Evolutionary conservation across 2,329 filamentous ascomycete species (phyloP), one percentile per base, ranked within the genome.

Genomic region (Aspergillus viridinutans): DNA sequence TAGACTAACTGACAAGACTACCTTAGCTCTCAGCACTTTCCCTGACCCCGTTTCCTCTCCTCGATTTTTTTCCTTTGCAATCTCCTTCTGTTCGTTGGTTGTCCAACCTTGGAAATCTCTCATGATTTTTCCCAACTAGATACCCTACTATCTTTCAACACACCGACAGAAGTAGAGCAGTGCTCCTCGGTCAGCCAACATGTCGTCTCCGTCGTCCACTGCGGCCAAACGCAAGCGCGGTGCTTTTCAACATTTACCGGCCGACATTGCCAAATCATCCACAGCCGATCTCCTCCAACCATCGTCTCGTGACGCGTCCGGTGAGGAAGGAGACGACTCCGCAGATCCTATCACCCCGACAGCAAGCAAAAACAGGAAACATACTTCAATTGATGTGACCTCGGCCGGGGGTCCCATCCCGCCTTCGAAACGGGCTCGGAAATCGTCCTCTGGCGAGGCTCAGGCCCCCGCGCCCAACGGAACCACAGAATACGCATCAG

Each of bases 241-340:
- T 67, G 65, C 68, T 55, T 74, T 73, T 29, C 70, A 67, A 58
- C 65, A 69, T 60, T 75, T 78, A 21, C 73, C 80, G 63, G 80
- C 74, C 59, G 73, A 77, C 52, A 74, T 78, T 61, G 77, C 81
- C 59, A 75, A 80, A 64, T 70, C 79, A 60, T 70, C 77, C 64
- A 77, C 83, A 57, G 81, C 85, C 54, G 84, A 88, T 69, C 80
- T 85, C 51, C 81, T 87, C 64, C 85, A 87, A 72, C 82, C 89
- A 38, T 91, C 89, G 20, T 92, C 90, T 38, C 85, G 89, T 70
- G 90, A 95, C 77, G 90, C 89, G 59, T 93, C 90, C 17, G 89
- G 83, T 62, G 90, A 96, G 76, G 90, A 93, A 71, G 87, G 85
- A 67, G 87, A 89, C 67, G 90, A 90, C 64, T 87, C 87, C 17